Base-by-base conservation (phyloP, 257 asterid genomes). In the Knoxia roxburghii region DNA sequence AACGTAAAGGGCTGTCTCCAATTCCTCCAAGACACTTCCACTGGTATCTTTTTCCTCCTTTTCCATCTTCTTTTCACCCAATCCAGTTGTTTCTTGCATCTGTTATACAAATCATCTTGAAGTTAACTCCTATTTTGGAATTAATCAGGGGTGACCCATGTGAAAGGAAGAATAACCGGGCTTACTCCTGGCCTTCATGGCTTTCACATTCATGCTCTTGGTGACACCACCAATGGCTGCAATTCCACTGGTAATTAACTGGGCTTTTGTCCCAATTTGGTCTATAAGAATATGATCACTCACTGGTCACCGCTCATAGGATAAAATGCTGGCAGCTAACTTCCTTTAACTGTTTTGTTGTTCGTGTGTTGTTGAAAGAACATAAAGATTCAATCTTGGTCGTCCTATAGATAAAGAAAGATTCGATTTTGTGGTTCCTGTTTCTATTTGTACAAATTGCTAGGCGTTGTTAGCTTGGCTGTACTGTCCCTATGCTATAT, bases 191-290 rank as follows among this genome's bases (percentile, higher is more conserved):
- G 98, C n/a, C 95, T 76, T 75, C 98, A 91, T 76, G 98, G 82
- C 60, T 87, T 91, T 75, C 98, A 91, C 71, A 85, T 91, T 64
- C 98, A 89, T 74, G 90, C 98, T 78, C 90, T 89, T 68, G 98
- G 98, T 24, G 98, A 91, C 86, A 91, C 96, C 69, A 85, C 95
- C 77, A 91, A 89, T 55, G 98, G 96, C 77, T 91, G 95, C 90
- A 89, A 78, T 80, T 91, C 98, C 67, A 91, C 98, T 48, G 98
- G 96, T 87, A 15, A 95, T 92, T 86, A 10, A n/a, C n/a, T 30
- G 29, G 45, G 27, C 1, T 30, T 58, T 27, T n/a, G n/a, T n/a
- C 62, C 62, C 7, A 2, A 27, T 3, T 29, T 56, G 8, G 49
- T 6, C 39, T 33, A 6, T 13, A 2, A 10, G 2, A 10, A 1